These are phyloP conservation scores for Epichloe baconii DNA, from an alignment of 2,329 filamentous ascomycete species.

Conservation along the genomic window DNA sequence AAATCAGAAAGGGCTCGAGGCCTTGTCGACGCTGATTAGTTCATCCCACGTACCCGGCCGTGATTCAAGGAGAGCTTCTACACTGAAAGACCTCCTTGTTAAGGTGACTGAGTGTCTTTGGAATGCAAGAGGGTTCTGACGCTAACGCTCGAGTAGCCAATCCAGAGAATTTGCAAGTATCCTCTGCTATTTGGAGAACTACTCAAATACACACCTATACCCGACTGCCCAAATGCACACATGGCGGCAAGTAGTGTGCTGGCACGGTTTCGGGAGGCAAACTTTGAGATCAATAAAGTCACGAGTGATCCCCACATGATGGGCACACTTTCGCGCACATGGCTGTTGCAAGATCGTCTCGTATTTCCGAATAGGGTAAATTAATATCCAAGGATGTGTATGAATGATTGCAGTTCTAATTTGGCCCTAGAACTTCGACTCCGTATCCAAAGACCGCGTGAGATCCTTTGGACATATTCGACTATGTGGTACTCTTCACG, in stretches of 20 bases:
- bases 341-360: slow-evolving; percentile 72
- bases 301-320: slow-evolving; percentile 62
- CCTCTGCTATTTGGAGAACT: slow-evolving; percentile 77
- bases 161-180: slow-evolving; percentile 86
- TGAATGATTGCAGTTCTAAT: not conserved
- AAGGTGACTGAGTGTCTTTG: slow-evolving; percentile 44
- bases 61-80: slow-evolving; percentile 61
- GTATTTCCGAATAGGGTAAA: slow-evolving; percentile 59
- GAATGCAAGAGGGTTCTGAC: not conserved
- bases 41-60: slow-evolving; percentile 52
- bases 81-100: slow-evolving; percentile 74
- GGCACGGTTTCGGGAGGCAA: slow-evolving; percentile 58
- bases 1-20: slow-evolving; percentile 77
- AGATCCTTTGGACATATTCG: slow-evolving; percentile 68
- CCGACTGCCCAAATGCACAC: slow-evolving; percentile 74
- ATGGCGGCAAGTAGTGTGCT: slow-evolving; percentile 65
- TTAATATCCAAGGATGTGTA: not conserved
- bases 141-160: slow-evolving; percentile 45
- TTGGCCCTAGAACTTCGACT: slow-evolving; percentile 30
- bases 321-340: slow-evolving; percentile 64
- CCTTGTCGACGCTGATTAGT: slow-evolving; percentile 60
- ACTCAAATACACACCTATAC: slow-evolving; percentile 67
- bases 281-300: slow-evolving; percentile 71
- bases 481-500: slow-evolving; percentile 71
- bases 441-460: slow-evolving; percentile 50